Evolutionary conservation across 495 filamentous ascomycete species (phyloP).

Genomic region (Penicillium cataractarum): DNA sequence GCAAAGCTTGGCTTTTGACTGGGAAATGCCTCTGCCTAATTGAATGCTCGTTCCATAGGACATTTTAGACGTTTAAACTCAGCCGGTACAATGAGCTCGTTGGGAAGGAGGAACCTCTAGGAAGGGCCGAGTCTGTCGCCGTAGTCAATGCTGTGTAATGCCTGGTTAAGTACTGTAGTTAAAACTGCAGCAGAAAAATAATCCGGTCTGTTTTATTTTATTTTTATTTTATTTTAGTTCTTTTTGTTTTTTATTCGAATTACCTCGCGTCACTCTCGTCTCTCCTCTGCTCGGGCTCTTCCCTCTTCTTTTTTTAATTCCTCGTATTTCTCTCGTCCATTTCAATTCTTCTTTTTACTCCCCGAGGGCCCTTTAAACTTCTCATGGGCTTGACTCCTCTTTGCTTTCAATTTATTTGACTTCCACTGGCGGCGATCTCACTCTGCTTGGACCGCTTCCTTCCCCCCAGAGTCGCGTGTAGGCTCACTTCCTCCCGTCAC

Average conservation of each 20-base stretch:
- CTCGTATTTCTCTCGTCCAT: not conserved
- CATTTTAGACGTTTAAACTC: not conserved
- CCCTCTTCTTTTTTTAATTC: not conserved
- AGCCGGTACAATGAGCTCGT: not conserved
- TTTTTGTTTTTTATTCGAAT: not conserved
- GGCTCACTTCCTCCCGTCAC: not conserved
- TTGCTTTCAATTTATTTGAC: not conserved
- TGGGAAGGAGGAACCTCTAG: not conserved
- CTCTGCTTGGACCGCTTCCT: conserved; percentile 1
- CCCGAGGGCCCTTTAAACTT: not conserved
- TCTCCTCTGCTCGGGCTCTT: not conserved
- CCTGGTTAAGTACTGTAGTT: no score
- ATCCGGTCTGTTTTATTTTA: not conserved
- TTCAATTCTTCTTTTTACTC: not conserved
- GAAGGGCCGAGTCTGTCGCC: not conserved
- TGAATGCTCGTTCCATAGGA: not conserved
- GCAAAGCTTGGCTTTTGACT: conserved; percentile 4
- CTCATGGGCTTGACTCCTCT: not conserved
- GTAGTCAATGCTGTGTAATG: not conserved
- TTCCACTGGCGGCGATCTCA: not conserved
- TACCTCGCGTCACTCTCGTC: not conserved
- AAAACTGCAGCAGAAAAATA: no score
- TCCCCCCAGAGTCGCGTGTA: not conserved
- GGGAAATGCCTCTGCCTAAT: conserved; percentile 7
- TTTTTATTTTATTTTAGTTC: not conserved